Evolutionary conservation across 345 rosid genomes (phyloP).

Genomic region (Raphanus sativus): DNA sequence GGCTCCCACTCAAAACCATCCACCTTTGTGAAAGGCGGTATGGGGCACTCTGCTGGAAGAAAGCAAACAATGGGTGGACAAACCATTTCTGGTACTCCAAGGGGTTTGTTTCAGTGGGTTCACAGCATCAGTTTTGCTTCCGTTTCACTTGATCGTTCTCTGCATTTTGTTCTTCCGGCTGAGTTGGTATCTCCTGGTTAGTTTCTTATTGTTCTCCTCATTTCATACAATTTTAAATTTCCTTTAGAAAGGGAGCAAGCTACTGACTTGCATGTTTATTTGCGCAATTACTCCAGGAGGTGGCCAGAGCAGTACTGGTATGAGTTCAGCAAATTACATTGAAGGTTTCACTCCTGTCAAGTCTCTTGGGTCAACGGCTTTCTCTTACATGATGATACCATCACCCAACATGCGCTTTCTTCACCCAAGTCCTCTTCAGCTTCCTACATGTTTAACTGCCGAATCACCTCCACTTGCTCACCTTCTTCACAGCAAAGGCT

Average conservation of each 20-base stretch:
- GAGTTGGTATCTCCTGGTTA: conserved; percentile 77
- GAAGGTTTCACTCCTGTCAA: conserved; percentile 96
- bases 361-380: conserved; percentile 80
- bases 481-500: conserved; percentile 97
- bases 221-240: neutral
- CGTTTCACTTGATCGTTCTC: conserved; percentile 79
- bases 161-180: conserved; percentile 74
- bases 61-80: conserved; percentile 82
- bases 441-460: conserved; percentile 90
- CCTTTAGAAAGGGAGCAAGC: neutral
- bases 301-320: conserved; percentile 52
- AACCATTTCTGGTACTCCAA: conserved; percentile 59
- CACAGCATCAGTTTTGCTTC: conserved; percentile 93
- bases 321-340: conserved; percentile 54
- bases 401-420: conserved; percentile 97
- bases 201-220: conserved; percentile 26
- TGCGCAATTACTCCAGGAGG: conserved; percentile 53
- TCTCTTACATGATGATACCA: conserved; percentile 86
- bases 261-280: conserved; percentile 12
- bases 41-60: conserved; percentile 75
- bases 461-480: conserved; percentile 99
- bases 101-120: conserved; percentile 94
- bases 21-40: conserved; percentile 81
- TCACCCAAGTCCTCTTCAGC: conserved; percentile 86
- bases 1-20: conserved; percentile 80